Base-by-base conservation (phyloP, 352 stramenopile species). In the Phytophthora podocarpi region DNA sequence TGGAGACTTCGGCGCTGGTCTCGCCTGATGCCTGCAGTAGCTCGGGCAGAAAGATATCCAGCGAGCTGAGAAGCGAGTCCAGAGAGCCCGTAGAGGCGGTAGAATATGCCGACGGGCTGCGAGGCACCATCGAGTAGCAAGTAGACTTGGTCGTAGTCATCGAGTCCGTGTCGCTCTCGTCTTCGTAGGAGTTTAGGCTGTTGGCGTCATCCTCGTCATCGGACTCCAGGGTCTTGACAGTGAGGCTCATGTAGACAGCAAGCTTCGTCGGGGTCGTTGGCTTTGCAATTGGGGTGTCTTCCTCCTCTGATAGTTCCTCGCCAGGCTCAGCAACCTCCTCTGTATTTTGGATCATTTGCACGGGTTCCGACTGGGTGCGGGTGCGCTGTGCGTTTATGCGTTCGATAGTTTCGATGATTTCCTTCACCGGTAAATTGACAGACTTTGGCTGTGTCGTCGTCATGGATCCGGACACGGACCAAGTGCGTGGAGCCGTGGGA, bases 51-150 rank as follows among this genome's bases (percentile, higher is more conserved):
- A 65, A 59, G 3, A 54, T 58, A 42, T 75, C 67, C 15, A 69
- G 40, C 24, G 62, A 72, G 18, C 43, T 72, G 12, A 72, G 49
- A 12, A 69, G 49, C 7, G 67, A 76, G 28, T 76, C 67, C n/a
- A 76, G 15, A 3, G 67, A 76, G 5, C 47, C 39, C 6, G 67
- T 73, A 24, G 67, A 76, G n/a, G 67, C 32, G n/a, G 67, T 76
- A 4, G 67, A 76, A 24, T 53, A 76, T 13, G 56, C 40, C 20
- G 67, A 76, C 39, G 67, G 67, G 11, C 63, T 76, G 21, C 27
- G 32, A 16, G 58, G 58, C 4, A 64, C 31, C 1, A n/a, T 34
- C 15, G 51, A 59, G 36, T 59, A 66, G 63, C 20, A 51, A 18
- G 41, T 53, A 11, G 42, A 49, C 31, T 67, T 70, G 34, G 16